Evolutionary conservation across 176 grass and related monocot genomes (phyloP), one percentile per base, ranked within the genome.

Genomic region (Lolium rigidum): DNA sequence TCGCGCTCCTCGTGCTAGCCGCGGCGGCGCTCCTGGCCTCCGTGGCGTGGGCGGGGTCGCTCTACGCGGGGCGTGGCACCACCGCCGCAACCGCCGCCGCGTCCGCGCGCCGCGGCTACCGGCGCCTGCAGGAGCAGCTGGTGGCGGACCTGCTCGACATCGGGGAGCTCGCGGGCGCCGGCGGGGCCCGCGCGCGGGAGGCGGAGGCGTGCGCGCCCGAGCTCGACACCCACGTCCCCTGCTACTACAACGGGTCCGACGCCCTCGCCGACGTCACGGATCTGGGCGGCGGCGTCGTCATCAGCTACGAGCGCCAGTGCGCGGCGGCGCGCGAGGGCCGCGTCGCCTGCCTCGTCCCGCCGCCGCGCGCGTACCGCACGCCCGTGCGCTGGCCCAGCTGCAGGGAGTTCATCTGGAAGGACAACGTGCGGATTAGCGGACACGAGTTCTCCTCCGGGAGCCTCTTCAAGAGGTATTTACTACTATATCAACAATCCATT

Each of bases 391-490:
- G 97, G 97, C 97, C 97, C 10, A 96, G 92, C 77, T 92, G 97
- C 84, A 96, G 85, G 75, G 97, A 93, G 48, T 96, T 99, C 79
- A 94, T 99, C 46, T 99, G 97, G 97, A 99, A 99, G 87, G 94
- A 96, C 75, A 99, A 99, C 88, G 97, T 96, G 38, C 88, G 93
- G 90, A 94, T 99, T 84, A 94, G 88, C 82, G 94, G 97, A 2
- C 94, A 99, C 52, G 97, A 99, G 80, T 99, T 99, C 87, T 96
- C 94, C 21, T 99, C 94, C 63, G 97, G 97, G 56, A 99, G 97
- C 88, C 90, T 99, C 51, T 96, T 95, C 80, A 99, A 96, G 68
- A 94, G 97, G 97, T 94, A 70, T n/a, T 1, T 48, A 63, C 64
- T 67, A 73, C 43, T 43, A 67, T 49, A 31, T 48, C 46, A 76